A percentile compares a stretch with the other conserved stretches of the same genome.
phyloP scores from a whole-genome alignment of 2,329 filamentous ascomycete species.

The Botrytis fabae region DNA sequence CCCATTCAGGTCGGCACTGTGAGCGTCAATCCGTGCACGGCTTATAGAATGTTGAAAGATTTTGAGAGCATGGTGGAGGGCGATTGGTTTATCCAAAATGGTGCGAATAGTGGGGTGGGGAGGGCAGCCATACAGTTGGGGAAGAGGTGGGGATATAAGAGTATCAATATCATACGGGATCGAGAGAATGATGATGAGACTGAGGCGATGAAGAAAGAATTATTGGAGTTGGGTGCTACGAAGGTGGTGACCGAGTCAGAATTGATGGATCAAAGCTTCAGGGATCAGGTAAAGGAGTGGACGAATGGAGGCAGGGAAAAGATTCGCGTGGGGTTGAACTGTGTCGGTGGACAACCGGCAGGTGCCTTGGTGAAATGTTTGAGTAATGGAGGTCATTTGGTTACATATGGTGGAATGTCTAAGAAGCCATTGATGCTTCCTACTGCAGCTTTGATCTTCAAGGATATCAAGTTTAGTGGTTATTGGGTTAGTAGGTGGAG shows the following conservation, averaged over 20 bases:
- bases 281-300: slow-evolving; percentile 60
- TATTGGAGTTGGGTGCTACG: slow-evolving; percentile 58
- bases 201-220: slow-evolving; percentile 60
- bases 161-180: slow-evolving; percentile 84
- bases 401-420: slow-evolving; percentile 96
- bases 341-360: slow-evolving; percentile 86
- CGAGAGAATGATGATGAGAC: slow-evolving; percentile 65
- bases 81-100: slow-evolving; percentile 96
- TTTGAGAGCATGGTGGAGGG: slow-evolving; percentile 68
- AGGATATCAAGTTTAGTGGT: slow-evolving; percentile 82
- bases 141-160: slow-evolving; percentile 81
- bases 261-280: slow-evolving; percentile 48
- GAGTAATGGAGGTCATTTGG: slow-evolving; percentile 67
- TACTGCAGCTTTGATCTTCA: slow-evolving; percentile 87
- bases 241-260: slow-evolving; percentile 52
- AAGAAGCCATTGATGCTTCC: slow-evolving; percentile 81
- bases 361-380: slow-evolving; percentile 76
- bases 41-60: slow-evolving; percentile 87
- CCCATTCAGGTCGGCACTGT: slow-evolving; percentile 83
- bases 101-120: slow-evolving; percentile 91
- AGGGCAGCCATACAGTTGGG: slow-evolving; percentile 88
- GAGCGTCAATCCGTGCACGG: slow-evolving; percentile 89
- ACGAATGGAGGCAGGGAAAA: slow-evolving; percentile 66
- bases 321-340: slow-evolving; percentile 82
- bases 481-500: slow-evolving; percentile 97